These are phyloP conservation scores for Mucor indicus DNA, from an alignment of 371 early-diverging fungal species.

Conservation along the genomic window DNA sequence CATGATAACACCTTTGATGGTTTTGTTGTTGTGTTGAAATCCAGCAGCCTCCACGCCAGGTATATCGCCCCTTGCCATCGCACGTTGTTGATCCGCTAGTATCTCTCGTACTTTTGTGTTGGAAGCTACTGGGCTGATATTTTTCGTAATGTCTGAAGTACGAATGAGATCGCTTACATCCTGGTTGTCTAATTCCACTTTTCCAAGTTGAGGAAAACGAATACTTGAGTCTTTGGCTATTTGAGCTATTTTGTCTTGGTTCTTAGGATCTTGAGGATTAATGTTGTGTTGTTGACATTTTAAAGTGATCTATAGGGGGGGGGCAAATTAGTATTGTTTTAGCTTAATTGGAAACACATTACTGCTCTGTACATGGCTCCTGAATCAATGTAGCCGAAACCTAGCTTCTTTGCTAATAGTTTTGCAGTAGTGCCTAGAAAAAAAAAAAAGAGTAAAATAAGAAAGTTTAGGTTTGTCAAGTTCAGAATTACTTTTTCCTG, in stretches of 20 bases:
- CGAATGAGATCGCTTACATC: slow-evolving; percentile 74
- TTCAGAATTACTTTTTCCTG: slow-evolving; percentile 77
- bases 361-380: slow-evolving; percentile 70
- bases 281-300: slow-evolving; percentile 46
- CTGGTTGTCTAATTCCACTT: slow-evolving; percentile 57
- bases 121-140: slow-evolving; percentile 71
- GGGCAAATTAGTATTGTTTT: neutral
- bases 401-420: slow-evolving; percentile 66
- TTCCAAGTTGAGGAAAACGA: slow-evolving; percentile 29
- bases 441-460: neutral
- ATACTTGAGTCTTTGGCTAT: slow-evolving; percentile 22
- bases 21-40: slow-evolving; percentile 12
- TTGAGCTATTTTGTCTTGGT: slow-evolving; percentile 23
- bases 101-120: slow-evolving; percentile 61
- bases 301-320: slow-evolving; percentile 47
- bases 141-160: slow-evolving; percentile 57
- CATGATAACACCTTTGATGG: slow-evolving; percentile 75
- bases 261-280: slow-evolving; percentile 29
- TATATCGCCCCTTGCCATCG: slow-evolving; percentile 22
- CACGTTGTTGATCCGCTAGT: slow-evolving; percentile 63
- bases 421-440: slow-evolving; percentile 69
- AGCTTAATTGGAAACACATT: slow-evolving; percentile 3
- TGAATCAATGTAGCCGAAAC: slow-evolving; percentile 82
- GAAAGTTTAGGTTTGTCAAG: neutral
- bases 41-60: slow-evolving; percentile 19